Base-by-base conservation (phyloP, 2,329 filamentous ascomycete species). In the Cladophialophora bantiana region DNA sequence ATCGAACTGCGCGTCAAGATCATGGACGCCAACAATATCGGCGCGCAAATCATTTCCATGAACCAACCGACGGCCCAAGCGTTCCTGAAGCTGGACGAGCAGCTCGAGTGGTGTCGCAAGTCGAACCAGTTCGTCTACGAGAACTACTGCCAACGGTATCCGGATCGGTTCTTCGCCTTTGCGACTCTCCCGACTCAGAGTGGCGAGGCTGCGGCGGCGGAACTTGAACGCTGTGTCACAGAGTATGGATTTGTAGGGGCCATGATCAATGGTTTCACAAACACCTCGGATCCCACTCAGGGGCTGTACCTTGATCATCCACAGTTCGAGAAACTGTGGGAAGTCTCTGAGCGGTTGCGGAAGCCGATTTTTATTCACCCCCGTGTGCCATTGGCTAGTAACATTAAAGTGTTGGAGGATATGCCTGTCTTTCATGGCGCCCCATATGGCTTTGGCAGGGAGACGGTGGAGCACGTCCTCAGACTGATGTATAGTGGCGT, bases 251-350 rank as follows among this genome's bases (percentile, higher is more conserved):
- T 85, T 60, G 77, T 83, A 2, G 83, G 84, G 0, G 82, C 83
- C 1, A 73, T 85, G 55, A 71, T 85, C 10, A 81, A 83, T 59
- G 85, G 88, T 72, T 85, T 82, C 4, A 88, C 89, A 72, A 77
- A 80, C 42, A 78, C 80, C 63, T 4, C 78, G 0, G 67, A 72
- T 6, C 48, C 54, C 3, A 45, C 40, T 15, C 82, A 83, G n/a
- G 84, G 86, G 78, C 61, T 68, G 15, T 82, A 81, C 69, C 81
- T 82, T 70, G 80, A 84, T 40, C 79, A 78, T 26, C 71, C 72
- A 36, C 73, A 74, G 32, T 84, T 80, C 67, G 79, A 80, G 62
- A 73, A 75, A 1, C 73, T 83, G 13, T 84, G 79, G 65, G 72
- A 74, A 15, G 74, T 74, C 0, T 79, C 78, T 1, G 74, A 78